Conservation (phyloP, 2,329 filamentous ascomycete genomes). For the Lachnellula occidentalis region DNA sequence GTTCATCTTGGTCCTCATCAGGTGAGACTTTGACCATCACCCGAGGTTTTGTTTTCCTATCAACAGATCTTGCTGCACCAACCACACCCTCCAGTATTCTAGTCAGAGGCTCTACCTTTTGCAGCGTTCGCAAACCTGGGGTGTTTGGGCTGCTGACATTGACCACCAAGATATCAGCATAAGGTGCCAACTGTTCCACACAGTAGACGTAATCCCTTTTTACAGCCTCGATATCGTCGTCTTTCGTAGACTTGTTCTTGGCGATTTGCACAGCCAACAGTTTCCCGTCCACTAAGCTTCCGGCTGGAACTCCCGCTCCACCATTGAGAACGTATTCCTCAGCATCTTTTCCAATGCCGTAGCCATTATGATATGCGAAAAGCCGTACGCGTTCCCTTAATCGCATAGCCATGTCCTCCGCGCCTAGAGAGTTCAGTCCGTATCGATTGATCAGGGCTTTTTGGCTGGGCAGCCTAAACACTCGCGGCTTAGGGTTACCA, state of each 20-base stretch:
- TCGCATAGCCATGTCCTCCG: conserved; percentile 76
- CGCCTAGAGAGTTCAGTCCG: conserved; percentile 87
- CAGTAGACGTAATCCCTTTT: conserved; percentile 83
- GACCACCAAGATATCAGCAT: conserved; percentile 94
- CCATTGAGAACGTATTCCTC: conserved; percentile 74
- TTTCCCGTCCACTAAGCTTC: conserved; percentile 70
- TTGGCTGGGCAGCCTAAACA: conserved; percentile 79
- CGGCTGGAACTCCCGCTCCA: conserved; percentile 69
- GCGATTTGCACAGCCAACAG: conserved; percentile 88
- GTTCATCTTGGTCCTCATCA: conserved; percentile 80
- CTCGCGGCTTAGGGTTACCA: conserved; percentile 81
- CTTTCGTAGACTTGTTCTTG: conserved; percentile 92
- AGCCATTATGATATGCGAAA: conserved; percentile 66
- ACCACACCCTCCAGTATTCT: conserved; percentile 78
- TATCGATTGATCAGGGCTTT: conserved; percentile 93
- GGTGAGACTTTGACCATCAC: conserved; percentile 99
- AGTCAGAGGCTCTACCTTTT: conserved; percentile 78
- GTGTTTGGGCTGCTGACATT: conserved; percentile 98
- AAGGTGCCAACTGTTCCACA: conserved; percentile 73
- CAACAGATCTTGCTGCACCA: conserved; percentile 61
- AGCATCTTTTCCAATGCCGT: conserved; percentile 55
- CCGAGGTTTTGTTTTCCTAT: conserved; percentile 66
- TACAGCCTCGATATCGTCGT: conserved; percentile 77
- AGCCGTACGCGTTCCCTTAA: conserved; percentile 71
- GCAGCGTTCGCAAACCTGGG: conserved; percentile 79